A percentile compares a stretch with the other conserved stretches of the same genome.
Evolutionary conservation across 1,284 basidiomycete species (phyloP).

Genomic region (Heliocybe sulcata): DNA sequence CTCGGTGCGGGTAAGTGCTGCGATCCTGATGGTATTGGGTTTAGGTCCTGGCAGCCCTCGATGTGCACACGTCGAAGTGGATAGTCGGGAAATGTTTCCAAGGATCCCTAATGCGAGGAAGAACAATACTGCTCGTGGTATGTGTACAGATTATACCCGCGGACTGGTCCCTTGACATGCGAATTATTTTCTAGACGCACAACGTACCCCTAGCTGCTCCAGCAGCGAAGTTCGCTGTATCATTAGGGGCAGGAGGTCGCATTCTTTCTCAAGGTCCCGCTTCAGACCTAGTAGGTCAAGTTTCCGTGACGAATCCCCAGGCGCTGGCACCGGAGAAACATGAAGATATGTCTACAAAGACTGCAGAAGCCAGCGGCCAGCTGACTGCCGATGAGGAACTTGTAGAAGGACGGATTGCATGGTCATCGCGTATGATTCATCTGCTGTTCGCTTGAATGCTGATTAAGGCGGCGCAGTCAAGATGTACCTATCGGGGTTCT

Average conservation of each 20-base stretch:
- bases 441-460: too few species aligned
- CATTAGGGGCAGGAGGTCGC: conserved; percentile 44
- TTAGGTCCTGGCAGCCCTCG: not conserved
- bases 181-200: conserved; percentile 47
- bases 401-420: not conserved
- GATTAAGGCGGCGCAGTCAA: conserved; percentile 8
- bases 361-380: conserved; percentile 47
- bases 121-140: conserved; percentile 35
- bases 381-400: conserved; percentile 30
- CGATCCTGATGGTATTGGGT: not conserved
- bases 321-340: too few species aligned
- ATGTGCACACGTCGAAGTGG: conserved; percentile 20
- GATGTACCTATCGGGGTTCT: conserved; percentile 17
- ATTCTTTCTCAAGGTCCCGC: conserved; percentile 41
- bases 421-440: not conserved
- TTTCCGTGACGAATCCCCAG: too few species aligned
- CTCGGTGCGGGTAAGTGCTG: too few species aligned
- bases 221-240: conserved; percentile 57
- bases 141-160: conserved; percentile 10
- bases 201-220: conserved; percentile 60
- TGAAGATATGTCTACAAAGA: conserved; percentile 44
- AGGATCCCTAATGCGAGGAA: conserved; percentile 29
- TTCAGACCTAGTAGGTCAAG: conserved; percentile 32
- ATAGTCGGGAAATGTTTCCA: conserved; percentile 36
- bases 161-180: not conserved